These are phyloP conservation scores for Raffaelea arxii DNA, from an alignment of 2,329 filamentous ascomycete genomes.

Conservation along the genomic window DNA sequence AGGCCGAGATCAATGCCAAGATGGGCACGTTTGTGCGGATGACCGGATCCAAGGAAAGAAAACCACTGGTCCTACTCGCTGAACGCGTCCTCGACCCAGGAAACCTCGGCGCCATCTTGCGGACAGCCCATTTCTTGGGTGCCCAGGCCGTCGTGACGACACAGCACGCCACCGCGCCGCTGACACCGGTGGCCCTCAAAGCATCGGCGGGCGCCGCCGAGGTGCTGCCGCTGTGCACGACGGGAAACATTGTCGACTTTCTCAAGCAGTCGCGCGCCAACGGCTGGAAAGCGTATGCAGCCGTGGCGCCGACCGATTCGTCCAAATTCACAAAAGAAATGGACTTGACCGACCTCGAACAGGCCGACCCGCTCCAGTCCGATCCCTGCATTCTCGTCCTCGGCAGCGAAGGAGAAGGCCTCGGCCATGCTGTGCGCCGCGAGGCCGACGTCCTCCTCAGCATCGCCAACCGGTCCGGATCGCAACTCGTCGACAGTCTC, in stretches of 20 bases:
- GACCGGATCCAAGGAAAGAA: constrained; percentile 17
- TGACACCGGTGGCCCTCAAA: constrained; percentile 74
- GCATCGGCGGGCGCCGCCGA: constrained; percentile 84
- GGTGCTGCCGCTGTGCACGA: constrained; percentile 61
- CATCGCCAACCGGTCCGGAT: constrained; percentile 48
- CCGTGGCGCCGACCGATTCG: constrained; percentile 40
- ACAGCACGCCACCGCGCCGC: constrained; percentile 59
- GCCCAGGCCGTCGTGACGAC: constrained; percentile 75
- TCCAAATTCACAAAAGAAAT: constrained; percentile 15
- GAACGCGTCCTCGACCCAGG: constrained; percentile 76
- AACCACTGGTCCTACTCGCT: constrained; percentile 64
- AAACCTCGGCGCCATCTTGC: constrained; percentile 82
- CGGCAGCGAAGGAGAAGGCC: constrained; percentile 70
- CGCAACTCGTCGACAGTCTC: constrained; percentile 67
- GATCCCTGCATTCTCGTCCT: constrained; percentile 71
- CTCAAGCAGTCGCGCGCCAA: constrained; percentile 54
- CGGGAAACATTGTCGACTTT: constrained; percentile 60
- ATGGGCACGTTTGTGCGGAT: constrained; percentile 37
- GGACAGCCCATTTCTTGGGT: constrained; percentile 84
- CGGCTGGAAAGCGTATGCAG: constrained; percentile 79
- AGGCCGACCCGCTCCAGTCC: constrained; percentile 40
- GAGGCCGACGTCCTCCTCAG: constrained; percentile 56
- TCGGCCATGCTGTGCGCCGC: constrained; percentile 54
- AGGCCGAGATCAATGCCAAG: constrained; percentile 65
- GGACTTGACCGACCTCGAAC: constrained; percentile 39